Conservation (phyloP, 495 filamentous ascomycete genomes). For the Penicillium cinerascens region DNA sequence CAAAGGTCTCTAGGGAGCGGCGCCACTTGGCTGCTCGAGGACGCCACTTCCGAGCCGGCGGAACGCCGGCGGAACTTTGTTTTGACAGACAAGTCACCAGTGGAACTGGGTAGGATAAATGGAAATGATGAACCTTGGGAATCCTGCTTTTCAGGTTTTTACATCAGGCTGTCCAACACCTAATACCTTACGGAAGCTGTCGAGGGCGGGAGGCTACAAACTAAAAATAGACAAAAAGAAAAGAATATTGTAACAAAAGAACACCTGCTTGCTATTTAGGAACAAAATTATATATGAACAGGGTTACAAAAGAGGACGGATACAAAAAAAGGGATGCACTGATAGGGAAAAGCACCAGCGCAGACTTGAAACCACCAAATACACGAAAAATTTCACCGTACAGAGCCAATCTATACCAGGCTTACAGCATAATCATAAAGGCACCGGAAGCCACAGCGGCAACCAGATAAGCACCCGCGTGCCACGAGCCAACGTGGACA, state of each 20-base stretch:
- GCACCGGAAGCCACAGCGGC: conserved; percentile 65
- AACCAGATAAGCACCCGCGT: conserved; percentile 63
- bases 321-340: conserved; percentile 11
- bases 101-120: too few species aligned
- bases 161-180: too few species aligned
- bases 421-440: conserved; percentile 75
- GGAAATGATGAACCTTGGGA: too few species aligned
- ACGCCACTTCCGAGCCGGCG: too few species aligned
- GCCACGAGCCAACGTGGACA: conserved; percentile 61
- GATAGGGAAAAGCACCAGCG: background rate
- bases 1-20: too few species aligned
- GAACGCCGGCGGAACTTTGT: too few species aligned
- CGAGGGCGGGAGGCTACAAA: too few species aligned
- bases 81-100: too few species aligned
- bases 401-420: conserved; percentile 1
- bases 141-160: too few species aligned
- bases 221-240: too few species aligned
- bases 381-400: conserved; percentile 2
- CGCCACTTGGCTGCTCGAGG: too few species aligned
- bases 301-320: conserved; percentile 3
- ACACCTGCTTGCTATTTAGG: conserved; percentile 14
- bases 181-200: too few species aligned
- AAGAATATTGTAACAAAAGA: background rate
- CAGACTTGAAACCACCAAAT: background rate
- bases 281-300: conserved; percentile 14